Evolutionary conservation across 768 basidiomycete genomes (phyloP).

Genomic region (Hirschioporus abietinus): DNA sequence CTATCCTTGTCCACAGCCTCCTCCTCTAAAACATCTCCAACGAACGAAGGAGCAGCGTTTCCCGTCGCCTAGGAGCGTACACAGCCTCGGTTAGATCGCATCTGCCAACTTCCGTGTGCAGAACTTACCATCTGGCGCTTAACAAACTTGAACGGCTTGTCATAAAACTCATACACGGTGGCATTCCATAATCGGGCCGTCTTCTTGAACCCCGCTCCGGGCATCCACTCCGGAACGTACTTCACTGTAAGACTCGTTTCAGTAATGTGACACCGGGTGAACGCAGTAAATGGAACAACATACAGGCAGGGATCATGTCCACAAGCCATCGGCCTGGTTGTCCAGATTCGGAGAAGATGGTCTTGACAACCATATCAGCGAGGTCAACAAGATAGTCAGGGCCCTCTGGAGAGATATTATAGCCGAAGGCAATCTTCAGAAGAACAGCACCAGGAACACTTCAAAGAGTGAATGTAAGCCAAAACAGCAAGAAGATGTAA

Average conservation of each 20-base stretch:
- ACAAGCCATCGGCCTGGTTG: slow-evolving; percentile 25
- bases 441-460: slow-evolving; percentile 19
- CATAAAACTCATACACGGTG: slow-evolving; percentile 15
- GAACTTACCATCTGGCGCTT: slow-evolving; percentile 28
- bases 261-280: background rate
- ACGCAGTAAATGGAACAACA: slow-evolving; percentile 1
- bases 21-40: background rate
- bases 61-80: background rate
- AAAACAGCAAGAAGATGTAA: background rate
- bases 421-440: slow-evolving; percentile 24
- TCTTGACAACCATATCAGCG: slow-evolving; percentile 25
- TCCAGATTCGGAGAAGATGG: slow-evolving; percentile 20
- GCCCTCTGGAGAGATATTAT: slow-evolving; percentile 21
- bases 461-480: background rate
- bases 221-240: slow-evolving; percentile 36
- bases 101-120: background rate
- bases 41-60: background rate
- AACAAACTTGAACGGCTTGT: slow-evolving; percentile 26
- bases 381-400: slow-evolving; percentile 34
- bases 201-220: slow-evolving; percentile 32
- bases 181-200: slow-evolving; percentile 16
- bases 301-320: slow-evolving; percentile 25
- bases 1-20: background rate
- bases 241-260: slow-evolving; percentile 20
- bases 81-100: background rate